phyloP scores from a whole-genome alignment of 192 early-diverging fungal genomes.

The Coemansia sp. region DNA sequence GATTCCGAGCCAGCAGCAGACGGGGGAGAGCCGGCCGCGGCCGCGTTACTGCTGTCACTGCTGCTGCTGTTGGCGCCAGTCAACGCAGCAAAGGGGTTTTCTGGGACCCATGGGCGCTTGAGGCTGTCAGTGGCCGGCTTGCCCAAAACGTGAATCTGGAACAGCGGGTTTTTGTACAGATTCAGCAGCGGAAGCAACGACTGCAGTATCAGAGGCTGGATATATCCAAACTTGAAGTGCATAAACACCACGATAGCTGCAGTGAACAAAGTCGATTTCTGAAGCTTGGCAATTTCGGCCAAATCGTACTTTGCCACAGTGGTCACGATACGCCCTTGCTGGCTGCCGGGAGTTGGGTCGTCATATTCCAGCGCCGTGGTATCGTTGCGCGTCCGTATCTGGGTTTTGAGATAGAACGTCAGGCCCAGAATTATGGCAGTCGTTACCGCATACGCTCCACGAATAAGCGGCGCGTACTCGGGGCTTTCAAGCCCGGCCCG shows the following conservation, averaged over 20 bases:
- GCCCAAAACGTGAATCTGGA: conserved; percentile 77
- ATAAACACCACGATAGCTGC: conserved; percentile 71
- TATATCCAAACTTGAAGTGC: conserved; percentile 85
- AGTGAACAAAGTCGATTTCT: conserved; percentile 70
- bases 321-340: conserved; percentile 56
- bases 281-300: conserved; percentile 60
- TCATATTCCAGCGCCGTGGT: conserved; percentile 75
- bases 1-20: conserved; percentile 9
- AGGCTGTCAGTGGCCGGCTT: conserved; percentile 74
- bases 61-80: conserved; percentile 10
- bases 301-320: conserved; percentile 78
- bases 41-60: conserved; percentile 7
- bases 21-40: conserved; percentile 6
- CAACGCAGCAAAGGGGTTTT: conserved; percentile 65
- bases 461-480: conserved; percentile 39
- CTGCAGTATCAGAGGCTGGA: conserved; percentile 87
- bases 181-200: conserved; percentile 73
- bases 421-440: conserved; percentile 28
- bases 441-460: conserved; percentile 18
- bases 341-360: conserved; percentile 53
- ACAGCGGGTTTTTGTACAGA: conserved; percentile 65
- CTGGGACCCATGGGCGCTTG: conserved; percentile 79
- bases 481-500: conserved; percentile 49
- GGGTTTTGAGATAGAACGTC: conserved; percentile 49
- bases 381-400: conserved; percentile 76